Evolutionary conservation across 139 green algal genomes (phyloP).

Genomic region (Chlorella vulgaris): DNA sequence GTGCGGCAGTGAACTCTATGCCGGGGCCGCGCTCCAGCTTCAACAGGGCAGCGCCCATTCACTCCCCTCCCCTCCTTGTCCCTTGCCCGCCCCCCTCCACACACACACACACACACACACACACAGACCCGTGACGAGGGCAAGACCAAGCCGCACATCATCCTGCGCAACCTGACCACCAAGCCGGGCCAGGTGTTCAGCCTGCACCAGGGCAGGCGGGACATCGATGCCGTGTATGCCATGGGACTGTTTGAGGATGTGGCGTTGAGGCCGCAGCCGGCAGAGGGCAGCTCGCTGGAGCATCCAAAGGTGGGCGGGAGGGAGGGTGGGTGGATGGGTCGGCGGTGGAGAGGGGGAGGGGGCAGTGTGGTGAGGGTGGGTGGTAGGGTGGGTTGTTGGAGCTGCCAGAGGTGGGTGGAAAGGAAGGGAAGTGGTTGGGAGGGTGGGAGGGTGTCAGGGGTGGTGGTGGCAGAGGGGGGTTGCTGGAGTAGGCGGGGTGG

Average conservation of each 20-base stretch:
- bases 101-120: too few relatives aligned
- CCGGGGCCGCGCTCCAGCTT: too few relatives aligned
- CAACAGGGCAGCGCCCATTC: too few relatives aligned
- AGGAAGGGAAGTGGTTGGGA: too few relatives aligned
- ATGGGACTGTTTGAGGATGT: constrained; percentile 97
- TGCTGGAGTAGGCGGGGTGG: too few relatives aligned
- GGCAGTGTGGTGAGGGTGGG: neutral
- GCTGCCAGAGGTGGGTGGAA: too few relatives aligned
- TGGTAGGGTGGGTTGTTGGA: neutral
- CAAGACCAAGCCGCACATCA: constrained; percentile 76
- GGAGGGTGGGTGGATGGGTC: neutral
- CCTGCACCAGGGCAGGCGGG: constrained; percentile 70
- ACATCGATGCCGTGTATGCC: constrained; percentile 91
- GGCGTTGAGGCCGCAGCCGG: constrained; percentile 82
- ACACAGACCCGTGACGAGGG: constrained; percentile 58
- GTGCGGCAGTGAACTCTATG: too few relatives aligned
- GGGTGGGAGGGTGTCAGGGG: too few relatives aligned
- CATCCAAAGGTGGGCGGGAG: constrained; percentile 7
- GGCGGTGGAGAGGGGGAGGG: too few relatives aligned
- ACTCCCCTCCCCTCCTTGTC: too few relatives aligned
- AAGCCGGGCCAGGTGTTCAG: constrained; percentile 81
- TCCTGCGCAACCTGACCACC: constrained; percentile 83
- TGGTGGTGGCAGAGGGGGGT: too few relatives aligned
- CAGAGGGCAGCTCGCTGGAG: constrained; percentile 54
- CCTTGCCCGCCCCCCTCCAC: too few relatives aligned